These are phyloP conservation scores for Dactylonectria estremocensis DNA, from an alignment of 2,329 filamentous ascomycete species.

Conservation along the genomic window DNA sequence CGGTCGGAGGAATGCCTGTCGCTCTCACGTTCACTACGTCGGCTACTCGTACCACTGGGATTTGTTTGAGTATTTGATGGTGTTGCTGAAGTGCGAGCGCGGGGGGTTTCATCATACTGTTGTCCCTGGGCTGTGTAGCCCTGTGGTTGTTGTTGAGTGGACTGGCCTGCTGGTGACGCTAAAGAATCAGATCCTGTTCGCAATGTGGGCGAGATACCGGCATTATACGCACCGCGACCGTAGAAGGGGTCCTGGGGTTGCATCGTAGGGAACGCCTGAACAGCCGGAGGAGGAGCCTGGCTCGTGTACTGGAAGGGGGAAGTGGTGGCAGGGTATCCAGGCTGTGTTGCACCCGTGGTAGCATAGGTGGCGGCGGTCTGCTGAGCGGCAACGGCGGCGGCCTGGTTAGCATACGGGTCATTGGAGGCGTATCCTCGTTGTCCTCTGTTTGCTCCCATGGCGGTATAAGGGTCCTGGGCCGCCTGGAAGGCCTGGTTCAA, in stretches of 20 bases:
- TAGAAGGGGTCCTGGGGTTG: slow-evolving; percentile 69
- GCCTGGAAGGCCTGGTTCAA: slow-evolving; percentile 52
- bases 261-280: slow-evolving; percentile 55
- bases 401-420: slow-evolving; percentile 54
- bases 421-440: slow-evolving; percentile 49
- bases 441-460: slow-evolving; percentile 55
- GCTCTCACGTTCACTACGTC: slow-evolving; percentile 60
- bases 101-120: slow-evolving; percentile 67
- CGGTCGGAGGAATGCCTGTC: slow-evolving; percentile 58
- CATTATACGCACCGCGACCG: slow-evolving; percentile 72
- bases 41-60: slow-evolving; percentile 55
- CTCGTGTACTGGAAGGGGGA: slow-evolving; percentile 53
- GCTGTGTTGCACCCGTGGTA: slow-evolving; percentile 50
- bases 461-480: slow-evolving; percentile 54
- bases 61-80: slow-evolving; percentile 58
- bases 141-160: slow-evolving; percentile 44
- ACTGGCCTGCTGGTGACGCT: slow-evolving; percentile 67
- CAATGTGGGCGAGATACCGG: slow-evolving; percentile 39
- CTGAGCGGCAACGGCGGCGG: slow-evolving; percentile 49
- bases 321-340: slow-evolving; percentile 51
- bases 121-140: slow-evolving; percentile 62
- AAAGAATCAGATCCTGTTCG: slow-evolving; percentile 54
- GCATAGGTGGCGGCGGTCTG: slow-evolving; percentile 53
- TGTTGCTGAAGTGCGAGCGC: slow-evolving; percentile 55
- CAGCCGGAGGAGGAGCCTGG: slow-evolving; percentile 54